These are phyloP conservation scores for Parathielavia appendiculata DNA, from an alignment of 495 filamentous ascomycete genomes.

Conservation along the genomic window DNA sequence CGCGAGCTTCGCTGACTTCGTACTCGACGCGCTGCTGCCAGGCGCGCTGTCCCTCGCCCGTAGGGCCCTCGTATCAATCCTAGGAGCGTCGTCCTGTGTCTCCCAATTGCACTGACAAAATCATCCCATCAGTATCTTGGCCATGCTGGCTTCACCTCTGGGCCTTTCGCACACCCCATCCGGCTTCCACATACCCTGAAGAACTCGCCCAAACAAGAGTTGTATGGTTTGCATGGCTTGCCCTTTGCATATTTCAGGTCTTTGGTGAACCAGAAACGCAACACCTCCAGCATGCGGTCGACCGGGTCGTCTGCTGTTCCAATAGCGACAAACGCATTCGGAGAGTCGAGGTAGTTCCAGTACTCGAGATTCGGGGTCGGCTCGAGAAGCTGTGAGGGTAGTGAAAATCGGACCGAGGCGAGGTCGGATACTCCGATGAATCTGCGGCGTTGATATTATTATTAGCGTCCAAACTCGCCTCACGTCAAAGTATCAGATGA, in stretches of 20 bases:
- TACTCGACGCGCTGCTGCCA: constrained; percentile 43
- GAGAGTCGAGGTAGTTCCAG: constrained; percentile 96
- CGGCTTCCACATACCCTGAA: constrained; percentile 62
- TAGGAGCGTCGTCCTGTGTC: constrained; percentile 61
- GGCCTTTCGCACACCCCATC: neutral
- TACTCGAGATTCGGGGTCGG: constrained; percentile 96
- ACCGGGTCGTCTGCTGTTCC: constrained; percentile 87
- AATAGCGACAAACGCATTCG: constrained; percentile 93
- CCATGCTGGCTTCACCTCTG: neutral
- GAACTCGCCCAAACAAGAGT: constrained; percentile 95
- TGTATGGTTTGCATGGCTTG: constrained; percentile 97
- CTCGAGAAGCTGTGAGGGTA: constrained; percentile 91
- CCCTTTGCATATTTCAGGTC: constrained; percentile 99
- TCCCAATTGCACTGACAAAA: constrained; percentile 79
- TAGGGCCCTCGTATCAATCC: constrained; percentile 41
- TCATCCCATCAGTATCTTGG: constrained; percentile 11
- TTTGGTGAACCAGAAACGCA: constrained; percentile 98
- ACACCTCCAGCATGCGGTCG: constrained; percentile 85
- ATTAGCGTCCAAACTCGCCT: constrained; percentile 3
- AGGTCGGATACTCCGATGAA: constrained; percentile 96
- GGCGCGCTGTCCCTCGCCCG: constrained; percentile 31
- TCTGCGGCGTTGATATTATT: constrained; percentile 34
- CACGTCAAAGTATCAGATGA: neutral
- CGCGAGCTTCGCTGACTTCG: constrained; percentile 41
- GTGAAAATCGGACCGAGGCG: constrained; percentile 88